Conservation (phyloP, 352 stramenopile genomes). For the Globisporangium cylindrosporum region DNA sequence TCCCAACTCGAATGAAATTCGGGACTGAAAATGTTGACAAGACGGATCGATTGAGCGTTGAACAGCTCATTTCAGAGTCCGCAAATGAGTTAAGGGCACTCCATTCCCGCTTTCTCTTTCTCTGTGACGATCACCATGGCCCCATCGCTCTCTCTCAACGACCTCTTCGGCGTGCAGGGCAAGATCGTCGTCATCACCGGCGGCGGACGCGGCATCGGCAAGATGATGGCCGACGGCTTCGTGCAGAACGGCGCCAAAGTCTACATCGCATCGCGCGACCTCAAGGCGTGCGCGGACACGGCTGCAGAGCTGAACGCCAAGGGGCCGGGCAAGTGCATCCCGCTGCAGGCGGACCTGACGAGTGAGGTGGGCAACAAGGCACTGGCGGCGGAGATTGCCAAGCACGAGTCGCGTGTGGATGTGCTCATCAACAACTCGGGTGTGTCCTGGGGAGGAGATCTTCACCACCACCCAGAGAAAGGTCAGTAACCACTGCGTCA, state of each 20-base stretch:
- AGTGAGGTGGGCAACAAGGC: not conserved
- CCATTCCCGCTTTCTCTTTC: too few relatives aligned
- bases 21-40: too few relatives aligned
- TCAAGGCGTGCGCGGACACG: conserved; percentile 75
- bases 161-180: conserved; percentile 65
- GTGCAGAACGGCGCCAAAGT: conserved; percentile 91
- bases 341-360: conserved; percentile 21
- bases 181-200: conserved; percentile 92
- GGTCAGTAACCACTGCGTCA: conserved; percentile 14
- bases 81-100: too few relatives aligned
- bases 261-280: conserved; percentile 87
- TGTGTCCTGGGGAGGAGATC: conserved; percentile 39
- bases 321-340: conserved; percentile 59
- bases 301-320: conserved; percentile 60
- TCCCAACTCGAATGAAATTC: too few relatives aligned
- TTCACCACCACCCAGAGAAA: conserved; percentile 34
- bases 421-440: conserved; percentile 96
- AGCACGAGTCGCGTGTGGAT: conserved; percentile 75
- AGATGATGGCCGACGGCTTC: conserved; percentile 95
- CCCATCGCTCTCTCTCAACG: conserved; percentile 1
- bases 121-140: too few relatives aligned
- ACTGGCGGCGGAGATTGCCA: conserved; percentile 66
- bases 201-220: conserved; percentile 91
- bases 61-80: too few relatives aligned
- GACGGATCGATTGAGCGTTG: too few relatives aligned